phyloP scores from a whole-genome alignment of 2,329 filamentous ascomycete species.

The Colletotrichum navitas region DNA sequence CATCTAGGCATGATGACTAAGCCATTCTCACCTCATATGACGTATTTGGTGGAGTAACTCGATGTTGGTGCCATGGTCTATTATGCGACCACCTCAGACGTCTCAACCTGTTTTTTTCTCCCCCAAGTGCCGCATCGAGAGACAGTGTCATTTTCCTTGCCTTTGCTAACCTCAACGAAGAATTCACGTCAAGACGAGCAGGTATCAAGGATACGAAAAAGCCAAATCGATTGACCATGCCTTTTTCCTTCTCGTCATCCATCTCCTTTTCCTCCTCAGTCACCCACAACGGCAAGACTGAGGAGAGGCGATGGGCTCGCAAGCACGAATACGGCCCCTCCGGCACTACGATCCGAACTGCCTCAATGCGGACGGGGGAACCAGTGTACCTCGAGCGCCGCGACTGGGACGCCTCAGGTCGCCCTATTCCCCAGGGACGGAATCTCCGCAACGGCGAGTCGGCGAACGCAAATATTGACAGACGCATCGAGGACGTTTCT shows the following conservation, averaged over 20 bases:
- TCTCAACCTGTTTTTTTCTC: neutral
- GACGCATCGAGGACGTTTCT: slow-evolving; percentile 32
- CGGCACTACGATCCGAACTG: slow-evolving; percentile 24
- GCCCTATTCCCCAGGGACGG: slow-evolving; percentile 25
- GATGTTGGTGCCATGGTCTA: neutral
- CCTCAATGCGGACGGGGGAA: slow-evolving; percentile 19
- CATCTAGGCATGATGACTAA: neutral
- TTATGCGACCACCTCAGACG: neutral
- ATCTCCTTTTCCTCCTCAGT: slow-evolving; percentile 34
- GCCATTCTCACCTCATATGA: neutral
- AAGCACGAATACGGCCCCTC: slow-evolving; percentile 11
- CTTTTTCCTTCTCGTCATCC: slow-evolving; percentile 26
- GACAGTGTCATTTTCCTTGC: neutral
- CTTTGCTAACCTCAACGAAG: neutral
- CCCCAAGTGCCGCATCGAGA: neutral
- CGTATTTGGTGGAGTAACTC: neutral
- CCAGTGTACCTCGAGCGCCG: slow-evolving; percentile 24
- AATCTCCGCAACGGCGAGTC: slow-evolving; percentile 2
- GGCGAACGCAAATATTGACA: neutral
- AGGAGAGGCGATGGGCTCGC: slow-evolving; percentile 28
- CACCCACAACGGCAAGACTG: slow-evolving; percentile 28
- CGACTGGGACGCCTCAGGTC: slow-evolving; percentile 25
- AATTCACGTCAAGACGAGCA: neutral
- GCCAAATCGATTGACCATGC: neutral
- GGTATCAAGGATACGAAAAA: neutral